Evolutionary conservation across 148 eudicot species (phyloP).

Genomic region (Fagopyrum tataricum): DNA sequence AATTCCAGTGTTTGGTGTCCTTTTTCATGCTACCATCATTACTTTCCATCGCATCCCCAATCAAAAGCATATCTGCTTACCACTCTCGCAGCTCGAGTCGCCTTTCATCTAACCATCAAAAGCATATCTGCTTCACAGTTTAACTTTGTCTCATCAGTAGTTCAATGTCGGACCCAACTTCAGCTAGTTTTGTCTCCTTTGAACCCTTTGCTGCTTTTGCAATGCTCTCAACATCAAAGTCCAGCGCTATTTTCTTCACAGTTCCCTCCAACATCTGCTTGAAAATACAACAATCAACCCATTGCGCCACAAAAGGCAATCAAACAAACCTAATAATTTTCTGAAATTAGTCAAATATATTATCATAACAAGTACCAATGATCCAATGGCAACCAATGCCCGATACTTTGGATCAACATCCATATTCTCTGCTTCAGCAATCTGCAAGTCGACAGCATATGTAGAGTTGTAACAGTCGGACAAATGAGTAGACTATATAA

Average conservation of each 20-base stretch:
- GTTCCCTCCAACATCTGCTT: slow-evolving; percentile 84
- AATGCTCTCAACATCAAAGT: slow-evolving; percentile 70
- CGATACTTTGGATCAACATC: slow-evolving; percentile 70
- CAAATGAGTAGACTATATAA: not conserved
- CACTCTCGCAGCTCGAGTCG: not conserved
- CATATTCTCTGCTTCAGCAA: slow-evolving; percentile 65
- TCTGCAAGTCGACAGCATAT: slow-evolving; percentile 29
- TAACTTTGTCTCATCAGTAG: slow-evolving; percentile 33
- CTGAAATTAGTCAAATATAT: not conserved
- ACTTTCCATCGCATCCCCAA: not conserved
- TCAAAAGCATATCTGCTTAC: not conserved
- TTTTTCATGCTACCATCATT: not conserved
- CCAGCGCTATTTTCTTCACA: slow-evolving; percentile 68
- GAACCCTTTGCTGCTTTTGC: slow-evolving; percentile 70
- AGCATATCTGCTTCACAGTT: not conserved
- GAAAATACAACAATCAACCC: not conserved
- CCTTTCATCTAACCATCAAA: not conserved
- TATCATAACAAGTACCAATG: slow-evolving; percentile 49
- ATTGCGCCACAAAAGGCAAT: not conserved
- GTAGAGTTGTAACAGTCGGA: not conserved
- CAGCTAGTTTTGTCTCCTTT: slow-evolving; percentile 66
- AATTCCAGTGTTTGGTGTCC: not conserved
- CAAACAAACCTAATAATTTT: not conserved
- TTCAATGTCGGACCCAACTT: slow-evolving; percentile 87
- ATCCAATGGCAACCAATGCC: slow-evolving; percentile 85